Base-by-base conservation (phyloP, 2,329 filamentous ascomycete genomes). In the Aschersonia sp. region DNA sequence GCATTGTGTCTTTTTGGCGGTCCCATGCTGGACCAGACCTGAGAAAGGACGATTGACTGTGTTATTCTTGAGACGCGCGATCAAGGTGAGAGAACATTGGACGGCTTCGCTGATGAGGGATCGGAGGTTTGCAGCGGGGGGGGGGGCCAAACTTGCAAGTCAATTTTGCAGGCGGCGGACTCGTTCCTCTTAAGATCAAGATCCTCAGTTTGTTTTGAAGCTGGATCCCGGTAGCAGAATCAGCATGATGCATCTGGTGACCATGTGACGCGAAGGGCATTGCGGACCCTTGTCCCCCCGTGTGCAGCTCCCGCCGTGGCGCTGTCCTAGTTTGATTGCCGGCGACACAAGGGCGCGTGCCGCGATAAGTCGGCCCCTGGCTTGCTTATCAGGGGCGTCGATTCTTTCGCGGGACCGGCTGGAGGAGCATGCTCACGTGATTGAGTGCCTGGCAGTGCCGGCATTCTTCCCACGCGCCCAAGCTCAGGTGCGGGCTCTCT, bases 1-100 rank as follows among this genome's bases (percentile, higher is more conserved):
- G 79, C 73, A 83, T 83, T 55, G 59, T 68, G 65, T 52, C 60
- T 52, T 60, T 56, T 62, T 58, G 57, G 60, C 58, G 65, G 59
- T 65, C 70, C 68, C 73, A 76, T 76, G 49, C 62, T 70, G 66
- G 62, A n/a, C 7, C 40, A 7, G 66, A 64, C 58, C 52, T 50
- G 49, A 50, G 50, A 52, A 49, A 44, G 12, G 35, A 12, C 12
- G 35, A 37, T 8, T 22, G 35, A 12, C 35, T 37, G 35, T 8
- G 8, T 37, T 37, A 12, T 9, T 37, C 8, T 37, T 12, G 35
- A 37, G 39, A 31, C 8, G 41, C 11, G 9, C 32, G 35, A 37
- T 37, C 8, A 41, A 49, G 44, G 12, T 14, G 29, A 29, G 37
- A 39, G 43, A 14, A n/a, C 29, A 22, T 22, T 22, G 2, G 22